Base-by-base conservation (phyloP, 2,329 filamentous ascomycete genomes). In the Nemania sp. region DNA sequence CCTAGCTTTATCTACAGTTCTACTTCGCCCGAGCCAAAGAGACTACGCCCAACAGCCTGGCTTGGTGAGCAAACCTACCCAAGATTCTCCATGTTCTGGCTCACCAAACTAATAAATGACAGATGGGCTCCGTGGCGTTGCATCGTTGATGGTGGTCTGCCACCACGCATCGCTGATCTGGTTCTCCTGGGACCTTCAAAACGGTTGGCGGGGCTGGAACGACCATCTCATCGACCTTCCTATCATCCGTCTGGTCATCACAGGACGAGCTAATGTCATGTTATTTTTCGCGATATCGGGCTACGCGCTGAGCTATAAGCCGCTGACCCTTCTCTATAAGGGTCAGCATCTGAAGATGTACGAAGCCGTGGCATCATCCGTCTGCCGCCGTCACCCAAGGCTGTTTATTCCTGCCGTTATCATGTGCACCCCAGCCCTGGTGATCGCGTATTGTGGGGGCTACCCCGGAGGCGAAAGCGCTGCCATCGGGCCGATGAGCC, bases 111-210 rank as follows among this genome's bases (percentile, higher is more conserved):
- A 18, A 64, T 15, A 39, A 12, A 45, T 13, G 10, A 15, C 32
- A 71, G 83, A 86, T 64, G 83, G 83, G 6, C 73, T 86, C 17
- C 75, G 83, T 67, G 83, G 83, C 6, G 79, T 84, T 54, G 81
- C 83, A 3, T 82, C 83, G 2, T 76, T 86, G 35, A 71, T 85
- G 37, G 83, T 86, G 5, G 85, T 84, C 62, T 75, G 78, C 59
- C 79, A 81, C 52, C 80, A 83, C 71, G 67, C 69, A 34, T 71
- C 69, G 7, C 65, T 75, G 11, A 48, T 74, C 7, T 73, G 65
- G 62, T 74, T 74, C 62, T 59, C 68, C 0, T 71, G 68, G 70
- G 49, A 55, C 35, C 57, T 74, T 25, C 69, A 75, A 61, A 48
- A 65, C 3, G 73, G 70, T 40, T 74, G 70, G 63, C 54, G 51